phyloP scores from a whole-genome alignment of 345 rosid genomes.

The Salix exigua region DNA sequence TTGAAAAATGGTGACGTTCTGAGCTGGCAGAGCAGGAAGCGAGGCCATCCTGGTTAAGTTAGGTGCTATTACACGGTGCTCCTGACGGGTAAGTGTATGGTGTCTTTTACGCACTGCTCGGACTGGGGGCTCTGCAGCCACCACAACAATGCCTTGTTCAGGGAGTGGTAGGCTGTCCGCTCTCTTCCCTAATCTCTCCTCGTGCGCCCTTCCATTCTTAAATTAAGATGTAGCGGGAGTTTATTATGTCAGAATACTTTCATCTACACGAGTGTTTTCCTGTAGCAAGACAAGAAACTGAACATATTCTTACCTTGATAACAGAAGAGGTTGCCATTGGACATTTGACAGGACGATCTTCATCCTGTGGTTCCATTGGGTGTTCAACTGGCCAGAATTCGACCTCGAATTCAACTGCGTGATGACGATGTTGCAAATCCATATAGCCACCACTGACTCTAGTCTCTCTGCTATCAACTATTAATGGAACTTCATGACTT shows the following conservation, averaged over 20 bases:
- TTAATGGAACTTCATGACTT: conserved; percentile 11
- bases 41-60: conserved; percentile 28
- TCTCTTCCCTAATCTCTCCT: conserved; percentile 33
- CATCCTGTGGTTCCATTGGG: conserved; percentile 81
- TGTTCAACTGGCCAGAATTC: conserved; percentile 88
- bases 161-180: conserved; percentile 9
- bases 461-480: conserved; percentile 23
- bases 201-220: conserved; percentile 32
- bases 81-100: conserved; percentile 40
- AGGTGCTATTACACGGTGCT: conserved; percentile 29
- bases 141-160: conserved; percentile 16
- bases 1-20: conserved; percentile 42
- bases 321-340: conserved; percentile 67
- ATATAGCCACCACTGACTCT: conserved; percentile 16
- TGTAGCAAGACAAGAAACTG: neutral
- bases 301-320: conserved; percentile 46
- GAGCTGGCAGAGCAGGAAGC: conserved; percentile 15
- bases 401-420: conserved; percentile 35
- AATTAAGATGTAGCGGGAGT: neutral
- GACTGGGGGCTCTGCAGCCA: conserved; percentile 19
- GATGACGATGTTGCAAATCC: conserved; percentile 16
- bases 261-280: neutral
- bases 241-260: neutral
- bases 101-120: conserved; percentile 63
- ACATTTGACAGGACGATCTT: conserved; percentile 86